phyloP scores from a whole-genome alignment of 139 green algal genomes.

The Closterium sp. region DNA sequence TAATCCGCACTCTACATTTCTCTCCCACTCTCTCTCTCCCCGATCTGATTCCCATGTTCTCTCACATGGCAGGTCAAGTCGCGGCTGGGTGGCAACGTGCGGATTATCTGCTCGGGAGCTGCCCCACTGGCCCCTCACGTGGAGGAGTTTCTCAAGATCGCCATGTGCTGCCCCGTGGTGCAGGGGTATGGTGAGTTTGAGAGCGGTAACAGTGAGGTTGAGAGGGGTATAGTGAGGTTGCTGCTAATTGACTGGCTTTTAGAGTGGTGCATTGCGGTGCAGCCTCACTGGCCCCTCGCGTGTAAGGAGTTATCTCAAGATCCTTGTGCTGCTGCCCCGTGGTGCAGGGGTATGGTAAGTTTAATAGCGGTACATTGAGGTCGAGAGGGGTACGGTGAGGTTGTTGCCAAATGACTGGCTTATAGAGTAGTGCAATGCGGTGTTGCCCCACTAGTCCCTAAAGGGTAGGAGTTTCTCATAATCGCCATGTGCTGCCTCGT shows the following conservation, averaged over 20 bases:
- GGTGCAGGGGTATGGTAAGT: constrained; percentile 57
- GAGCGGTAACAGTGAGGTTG: constrained; percentile 49
- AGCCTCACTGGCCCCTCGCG: constrained; percentile 63
- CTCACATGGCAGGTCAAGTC: constrained; percentile 51
- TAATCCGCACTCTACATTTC: no score
- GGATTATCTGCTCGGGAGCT: constrained; percentile 59
- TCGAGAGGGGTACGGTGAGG: background rate
- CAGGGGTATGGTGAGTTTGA: constrained; percentile 54
- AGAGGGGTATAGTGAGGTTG: background rate
- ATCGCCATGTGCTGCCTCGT: constrained; percentile 54
- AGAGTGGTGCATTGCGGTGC: no score
- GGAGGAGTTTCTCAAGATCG: constrained; percentile 56
- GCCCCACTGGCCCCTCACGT: constrained; percentile 67
- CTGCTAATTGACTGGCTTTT: no score
- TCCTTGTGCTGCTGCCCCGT: constrained; percentile 54
- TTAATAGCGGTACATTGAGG: constrained; percentile 42
- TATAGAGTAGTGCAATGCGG: no score
- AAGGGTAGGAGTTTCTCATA: constrained; percentile 56
- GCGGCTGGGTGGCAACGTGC: constrained; percentile 51
- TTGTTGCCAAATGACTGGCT: no score
- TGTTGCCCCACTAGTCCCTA: constrained; percentile 61
- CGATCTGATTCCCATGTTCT: no score
- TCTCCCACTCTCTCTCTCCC: no score
- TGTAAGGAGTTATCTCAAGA: constrained; percentile 58
- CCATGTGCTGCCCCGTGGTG: constrained; percentile 55